Evolutionary conservation across 2,329 filamentous ascomycete genomes (phyloP).

Genomic region (Periconia sp.): DNA sequence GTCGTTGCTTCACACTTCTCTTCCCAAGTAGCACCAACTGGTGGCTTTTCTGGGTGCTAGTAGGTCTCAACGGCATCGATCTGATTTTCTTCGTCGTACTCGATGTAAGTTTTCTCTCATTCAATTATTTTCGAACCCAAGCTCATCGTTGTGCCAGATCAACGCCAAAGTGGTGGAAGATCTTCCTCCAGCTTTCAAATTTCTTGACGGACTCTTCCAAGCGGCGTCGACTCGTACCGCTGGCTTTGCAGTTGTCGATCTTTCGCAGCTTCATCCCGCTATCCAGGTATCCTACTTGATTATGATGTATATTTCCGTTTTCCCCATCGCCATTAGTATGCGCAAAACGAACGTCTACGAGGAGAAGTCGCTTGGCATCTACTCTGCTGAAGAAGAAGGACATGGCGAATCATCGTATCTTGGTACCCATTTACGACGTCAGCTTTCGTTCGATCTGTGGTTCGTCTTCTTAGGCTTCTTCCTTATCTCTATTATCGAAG

Average conservation of each 20-base stretch:
- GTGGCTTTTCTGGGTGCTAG: slow-evolving; percentile 89
- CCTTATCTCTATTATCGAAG: slow-evolving; percentile 88
- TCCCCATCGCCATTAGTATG: slow-evolving; percentile 93
- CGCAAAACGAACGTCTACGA: slow-evolving; percentile 96
- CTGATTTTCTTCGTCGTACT: slow-evolving; percentile 89
- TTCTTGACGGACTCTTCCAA: slow-evolving; percentile 88
- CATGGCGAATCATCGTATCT: slow-evolving; percentile 76
- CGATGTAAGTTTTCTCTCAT: slow-evolving; percentile 64
- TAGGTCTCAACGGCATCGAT: slow-evolving; percentile 81
- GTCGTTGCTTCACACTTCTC: slow-evolving; percentile 91
- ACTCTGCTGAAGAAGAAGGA: slow-evolving; percentile 54
- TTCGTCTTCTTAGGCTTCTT: slow-evolving; percentile 94
- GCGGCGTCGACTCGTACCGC: slow-evolving; percentile 87
- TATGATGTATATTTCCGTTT: slow-evolving; percentile 99
- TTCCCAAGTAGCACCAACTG: slow-evolving; percentile 90
- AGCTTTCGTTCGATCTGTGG: slow-evolving; percentile 97
- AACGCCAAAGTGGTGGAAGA: slow-evolving; percentile 68
- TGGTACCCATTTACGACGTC: slow-evolving; percentile 84
- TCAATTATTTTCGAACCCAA: not conserved
- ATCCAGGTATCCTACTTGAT: slow-evolving; percentile 93
- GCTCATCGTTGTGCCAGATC: slow-evolving; percentile 53
- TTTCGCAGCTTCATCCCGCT: slow-evolving; percentile 79
- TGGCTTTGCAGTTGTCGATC: slow-evolving; percentile 80
- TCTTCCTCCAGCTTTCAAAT: slow-evolving; percentile 71
- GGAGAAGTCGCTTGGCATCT: slow-evolving; percentile 81